Evolutionary conservation across 1,284 basidiomycete genomes (phyloP).

Genomic region (Marasmius tenuissimus): DNA sequence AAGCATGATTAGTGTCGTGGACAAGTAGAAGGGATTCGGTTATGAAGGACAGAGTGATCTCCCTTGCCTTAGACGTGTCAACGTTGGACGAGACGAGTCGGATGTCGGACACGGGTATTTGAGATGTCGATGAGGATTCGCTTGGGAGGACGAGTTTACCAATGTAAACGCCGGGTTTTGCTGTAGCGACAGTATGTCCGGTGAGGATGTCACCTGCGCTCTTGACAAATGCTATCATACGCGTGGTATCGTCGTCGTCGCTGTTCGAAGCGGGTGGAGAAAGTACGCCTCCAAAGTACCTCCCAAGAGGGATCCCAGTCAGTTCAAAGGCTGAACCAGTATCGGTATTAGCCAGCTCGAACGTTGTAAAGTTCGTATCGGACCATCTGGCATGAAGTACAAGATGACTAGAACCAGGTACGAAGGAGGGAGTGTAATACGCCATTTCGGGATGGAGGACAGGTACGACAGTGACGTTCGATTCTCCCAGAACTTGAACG

Average conservation of each 20-base stretch:
- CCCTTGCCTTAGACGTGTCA: conserved; percentile 28
- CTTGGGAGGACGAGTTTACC: conserved; percentile 54
- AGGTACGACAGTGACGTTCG: conserved; percentile 42
- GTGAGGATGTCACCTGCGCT: conserved; percentile 56
- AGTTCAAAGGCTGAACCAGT: conserved; percentile 47
- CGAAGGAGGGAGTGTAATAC: conserved; percentile 70
- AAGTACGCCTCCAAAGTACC: conserved; percentile 61
- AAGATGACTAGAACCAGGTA: conserved; percentile 46
- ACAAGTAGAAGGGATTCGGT: conserved; percentile 51
- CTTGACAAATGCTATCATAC: conserved; percentile 64
- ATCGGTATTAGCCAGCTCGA: conserved; percentile 61
- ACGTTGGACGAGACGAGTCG: conserved; percentile 47
- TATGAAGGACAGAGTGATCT: conserved; percentile 47
- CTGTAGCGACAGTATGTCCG: conserved; percentile 63
- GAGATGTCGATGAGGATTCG: conserved; percentile 15
- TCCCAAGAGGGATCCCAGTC: conserved; percentile 56
- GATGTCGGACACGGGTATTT: conserved; percentile 37
- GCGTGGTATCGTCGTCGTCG: conserved; percentile 26
- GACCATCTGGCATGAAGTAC: conserved; percentile 71
- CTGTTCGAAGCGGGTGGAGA: conserved; percentile 35
- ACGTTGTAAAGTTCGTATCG: conserved; percentile 56
- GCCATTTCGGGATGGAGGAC: conserved; percentile 43
- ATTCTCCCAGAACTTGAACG: conserved; percentile 41
- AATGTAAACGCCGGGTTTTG: conserved; percentile 60
- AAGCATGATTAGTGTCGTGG: conserved; percentile 51